Conservation (phyloP, 2,329 filamentous ascomycete genomes). For the Diaporthe batatas region DNA sequence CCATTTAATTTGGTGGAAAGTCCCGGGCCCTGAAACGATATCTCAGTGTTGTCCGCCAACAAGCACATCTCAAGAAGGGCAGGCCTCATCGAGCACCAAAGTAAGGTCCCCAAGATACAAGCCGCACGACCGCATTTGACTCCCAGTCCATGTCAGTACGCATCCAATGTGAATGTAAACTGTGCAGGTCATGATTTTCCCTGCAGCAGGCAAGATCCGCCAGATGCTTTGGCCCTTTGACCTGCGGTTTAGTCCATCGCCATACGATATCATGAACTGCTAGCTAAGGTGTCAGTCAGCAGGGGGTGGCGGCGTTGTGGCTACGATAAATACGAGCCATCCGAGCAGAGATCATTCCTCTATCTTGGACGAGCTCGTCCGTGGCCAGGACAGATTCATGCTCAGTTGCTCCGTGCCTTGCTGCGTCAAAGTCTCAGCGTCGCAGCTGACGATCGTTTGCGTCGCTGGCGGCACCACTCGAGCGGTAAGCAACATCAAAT, state of each 20-base stretch:
- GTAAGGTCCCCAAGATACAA: not conserved
- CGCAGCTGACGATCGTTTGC: constrained; percentile 28
- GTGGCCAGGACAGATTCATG: not conserved
- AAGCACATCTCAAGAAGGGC: not conserved
- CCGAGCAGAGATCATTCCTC: not conserved
- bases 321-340: not conserved
- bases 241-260: not conserved
- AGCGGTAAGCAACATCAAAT: constrained; percentile 25
- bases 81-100: not conserved
- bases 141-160: not conserved
- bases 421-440: constrained; percentile 27
- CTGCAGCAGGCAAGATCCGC: not conserved
- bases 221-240: not conserved
- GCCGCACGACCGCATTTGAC: not conserved
- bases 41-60: not conserved
- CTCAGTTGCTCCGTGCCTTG: constrained; percentile 11
- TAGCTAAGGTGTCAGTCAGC: not conserved
- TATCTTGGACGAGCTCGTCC: not conserved
- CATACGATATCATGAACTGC: not conserved
- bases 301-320: not conserved
- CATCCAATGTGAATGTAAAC: not conserved
- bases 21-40: not conserved
- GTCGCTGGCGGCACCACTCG: constrained; percentile 10
- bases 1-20: not conserved
- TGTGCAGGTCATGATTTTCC: not conserved